phyloP scores from a whole-genome alignment of 148 eudicot species.

The Amaranthus palmeri region DNA sequence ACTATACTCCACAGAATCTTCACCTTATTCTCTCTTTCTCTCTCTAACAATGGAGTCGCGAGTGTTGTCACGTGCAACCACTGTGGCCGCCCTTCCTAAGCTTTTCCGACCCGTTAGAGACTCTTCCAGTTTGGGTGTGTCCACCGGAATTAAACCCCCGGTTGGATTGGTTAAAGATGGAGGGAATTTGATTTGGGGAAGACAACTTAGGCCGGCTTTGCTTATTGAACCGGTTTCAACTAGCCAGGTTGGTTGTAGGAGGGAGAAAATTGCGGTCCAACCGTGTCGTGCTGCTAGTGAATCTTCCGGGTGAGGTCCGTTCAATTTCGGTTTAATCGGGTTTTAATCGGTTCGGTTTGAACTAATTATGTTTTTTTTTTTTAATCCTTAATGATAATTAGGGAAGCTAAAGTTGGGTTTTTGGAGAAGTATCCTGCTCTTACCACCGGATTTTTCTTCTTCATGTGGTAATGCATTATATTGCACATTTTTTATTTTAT shows the following conservation, averaged over 20 bases:
- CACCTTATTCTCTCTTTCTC: conserved; percentile 1
- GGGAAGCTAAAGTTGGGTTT: conserved; percentile 76
- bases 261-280: conserved; percentile 39
- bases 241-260: conserved; percentile 24
- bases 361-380: conserved; percentile 13
- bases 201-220: conserved; percentile 74
- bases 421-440: conserved; percentile 72
- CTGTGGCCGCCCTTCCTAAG: conserved; percentile 47
- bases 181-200: conserved; percentile 74
- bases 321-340: conserved; percentile 22
- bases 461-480: conserved; percentile 76
- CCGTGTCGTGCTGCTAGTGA: conserved; percentile 73
- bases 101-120: conserved; percentile 29
- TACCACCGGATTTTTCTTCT: conserved; percentile 90
- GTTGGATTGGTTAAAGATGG: conserved; percentile 44
- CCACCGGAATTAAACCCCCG: conserved; percentile 24
- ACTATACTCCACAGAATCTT: not conserved
- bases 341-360: conserved; percentile 8
- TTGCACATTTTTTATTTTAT: not conserved
- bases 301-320: conserved; percentile 99
- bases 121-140: conserved; percentile 14
- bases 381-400: conserved; percentile 15
- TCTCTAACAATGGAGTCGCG: conserved; percentile 66
- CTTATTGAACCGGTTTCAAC: conserved; percentile 36
- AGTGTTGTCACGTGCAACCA: conserved; percentile 58